These are phyloP conservation scores for Lichtheimia corymbifera DNA, from an alignment of 371 early-diverging fungal species.

Conservation along the genomic window DNA sequence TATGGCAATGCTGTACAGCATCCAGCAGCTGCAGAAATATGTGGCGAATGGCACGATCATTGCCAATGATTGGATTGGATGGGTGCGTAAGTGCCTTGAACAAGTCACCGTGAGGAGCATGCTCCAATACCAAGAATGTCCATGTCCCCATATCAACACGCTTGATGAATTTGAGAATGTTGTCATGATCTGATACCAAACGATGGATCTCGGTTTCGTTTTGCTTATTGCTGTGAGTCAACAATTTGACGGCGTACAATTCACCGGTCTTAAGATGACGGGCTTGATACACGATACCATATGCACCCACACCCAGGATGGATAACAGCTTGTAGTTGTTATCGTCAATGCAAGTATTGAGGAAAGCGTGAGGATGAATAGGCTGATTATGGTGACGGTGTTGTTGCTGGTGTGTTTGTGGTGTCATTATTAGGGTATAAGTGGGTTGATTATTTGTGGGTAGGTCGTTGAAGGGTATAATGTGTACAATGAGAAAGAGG, in stretches of 20 bases:
- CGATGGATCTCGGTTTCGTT: constrained; percentile 7
- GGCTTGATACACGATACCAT: constrained; percentile 69
- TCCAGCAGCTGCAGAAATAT: constrained; percentile 83
- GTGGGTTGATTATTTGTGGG: no score
- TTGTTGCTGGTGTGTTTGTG: neutral
- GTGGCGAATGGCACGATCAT: constrained; percentile 63
- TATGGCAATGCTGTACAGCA: constrained; percentile 81
- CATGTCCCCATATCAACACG: constrained; percentile 67
- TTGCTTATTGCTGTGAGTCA: constrained; percentile 37
- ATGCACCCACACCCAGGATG: constrained; percentile 72
- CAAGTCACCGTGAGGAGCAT: constrained; percentile 74
- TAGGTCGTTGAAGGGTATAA: no score
- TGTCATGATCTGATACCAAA: constrained; percentile 46
- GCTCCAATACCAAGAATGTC: constrained; percentile 83
- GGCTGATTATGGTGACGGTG: neutral
- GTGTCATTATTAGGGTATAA: no score
- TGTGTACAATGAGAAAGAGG: no score
- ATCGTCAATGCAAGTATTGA: constrained; percentile 36
- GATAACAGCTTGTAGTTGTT: constrained; percentile 36
- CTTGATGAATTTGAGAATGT: constrained; percentile 70
- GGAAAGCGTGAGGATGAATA: constrained; percentile 19
- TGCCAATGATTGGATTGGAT: constrained; percentile 29
- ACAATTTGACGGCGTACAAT: constrained; percentile 65
- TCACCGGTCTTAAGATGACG: constrained; percentile 36
- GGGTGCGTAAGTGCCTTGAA: constrained; percentile 56